These are phyloP conservation scores for Paralagenidium karlingii DNA, from an alignment of 352 stramenopile species.

Conservation along the genomic window DNA sequence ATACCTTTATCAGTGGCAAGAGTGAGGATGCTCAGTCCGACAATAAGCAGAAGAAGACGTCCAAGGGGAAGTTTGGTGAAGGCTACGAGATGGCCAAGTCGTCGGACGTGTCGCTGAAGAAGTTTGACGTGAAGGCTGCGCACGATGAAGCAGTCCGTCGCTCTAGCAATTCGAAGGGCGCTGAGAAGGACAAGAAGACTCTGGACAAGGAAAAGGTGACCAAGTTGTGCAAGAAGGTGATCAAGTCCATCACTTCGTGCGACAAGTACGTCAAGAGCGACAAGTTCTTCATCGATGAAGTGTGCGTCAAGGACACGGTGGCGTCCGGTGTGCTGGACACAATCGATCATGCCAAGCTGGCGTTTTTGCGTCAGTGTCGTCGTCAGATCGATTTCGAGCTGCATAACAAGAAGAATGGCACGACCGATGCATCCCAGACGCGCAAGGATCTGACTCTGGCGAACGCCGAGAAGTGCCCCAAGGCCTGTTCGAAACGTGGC, in stretches of 20 bases:
- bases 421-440: conserved; percentile 3
- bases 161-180: conserved; percentile 1
- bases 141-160: neutral
- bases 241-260: conserved; percentile 7
- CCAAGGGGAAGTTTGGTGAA: too few relatives aligned
- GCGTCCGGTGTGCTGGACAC: conserved; percentile 8
- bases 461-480: conserved; percentile 7
- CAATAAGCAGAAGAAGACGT: too few relatives aligned
- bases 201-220: conserved; percentile 4
- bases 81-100: neutral
- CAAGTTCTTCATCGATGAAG: conserved; percentile 12
- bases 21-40: too few relatives aligned
- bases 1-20: neutral
- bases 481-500: conserved; percentile 10
- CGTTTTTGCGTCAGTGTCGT: conserved; percentile 17
- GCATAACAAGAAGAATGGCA: conserved; percentile 8
- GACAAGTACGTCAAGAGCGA: conserved; percentile 14
- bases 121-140: neutral
- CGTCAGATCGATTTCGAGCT: too few relatives aligned
- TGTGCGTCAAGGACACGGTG: conserved; percentile 10
- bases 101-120: neutral
- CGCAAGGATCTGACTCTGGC: conserved; percentile 5
- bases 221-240: conserved; percentile 11
- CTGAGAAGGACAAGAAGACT: neutral
- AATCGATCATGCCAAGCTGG: conserved; percentile 17